phyloP scores from a whole-genome alignment of 306 rosid species.

The Bauhinia variegata region DNA sequence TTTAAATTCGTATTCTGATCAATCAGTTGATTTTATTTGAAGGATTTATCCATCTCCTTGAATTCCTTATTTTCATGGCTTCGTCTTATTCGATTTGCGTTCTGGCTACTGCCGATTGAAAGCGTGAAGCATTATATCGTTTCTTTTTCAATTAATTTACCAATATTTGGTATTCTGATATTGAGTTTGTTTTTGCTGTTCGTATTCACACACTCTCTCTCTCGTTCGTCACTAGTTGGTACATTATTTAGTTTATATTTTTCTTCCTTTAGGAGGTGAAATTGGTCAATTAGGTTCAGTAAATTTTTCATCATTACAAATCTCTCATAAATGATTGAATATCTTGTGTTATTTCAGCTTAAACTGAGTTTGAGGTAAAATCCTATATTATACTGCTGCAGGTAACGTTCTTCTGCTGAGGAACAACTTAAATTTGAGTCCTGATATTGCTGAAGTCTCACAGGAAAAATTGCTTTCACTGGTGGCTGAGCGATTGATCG shows the following conservation, averaged over 20 bases:
- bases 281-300: too few species aligned
- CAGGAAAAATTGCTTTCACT: slow-evolving; percentile 93
- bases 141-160: slow-evolving; percentile 4
- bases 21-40: not conserved
- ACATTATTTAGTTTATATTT: slow-evolving; percentile 2
- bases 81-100: slow-evolving; percentile 4
- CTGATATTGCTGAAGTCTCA: slow-evolving; percentile 84
- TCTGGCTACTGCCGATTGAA: slow-evolving; percentile 8
- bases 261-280: not conserved
- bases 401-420: slow-evolving; percentile 88
- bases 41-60: not conserved
- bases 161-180: not conserved
- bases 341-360: too few species aligned
- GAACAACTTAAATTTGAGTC: slow-evolving; percentile 77
- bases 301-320: too few species aligned
- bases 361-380: too few species aligned
- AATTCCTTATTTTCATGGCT: not conserved
- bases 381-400: slow-evolving; percentile 41
- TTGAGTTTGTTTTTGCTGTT: not conserved
- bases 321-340: too few species aligned
- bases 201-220: not conserved
- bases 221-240: slow-evolving; percentile 1
- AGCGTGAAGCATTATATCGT: not conserved
- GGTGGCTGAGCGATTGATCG: slow-evolving; percentile 88
- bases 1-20: not conserved